Conservation (phyloP, 805 yeast genomes). For the Trichomonascus vanleenenianus region DNA sequence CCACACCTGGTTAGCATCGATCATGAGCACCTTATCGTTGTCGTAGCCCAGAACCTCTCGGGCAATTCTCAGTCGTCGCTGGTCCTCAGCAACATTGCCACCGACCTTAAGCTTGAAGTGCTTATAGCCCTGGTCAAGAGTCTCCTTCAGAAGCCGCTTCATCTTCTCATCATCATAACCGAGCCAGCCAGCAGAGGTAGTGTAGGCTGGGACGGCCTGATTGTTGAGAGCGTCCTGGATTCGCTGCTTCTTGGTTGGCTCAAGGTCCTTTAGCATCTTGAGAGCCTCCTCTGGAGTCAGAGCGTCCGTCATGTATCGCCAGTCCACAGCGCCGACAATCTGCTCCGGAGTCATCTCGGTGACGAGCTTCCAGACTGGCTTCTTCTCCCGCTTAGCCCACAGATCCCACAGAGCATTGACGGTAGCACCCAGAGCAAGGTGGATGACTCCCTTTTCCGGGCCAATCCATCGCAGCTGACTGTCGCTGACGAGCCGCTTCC, state of each 20-base stretch:
- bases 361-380: conserved; percentile 38
- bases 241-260: conserved; percentile 28
- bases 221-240: conserved; percentile 28
- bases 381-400: conserved; percentile 33
- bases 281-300: conserved; percentile 37
- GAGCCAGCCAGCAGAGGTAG: conserved; percentile 41
- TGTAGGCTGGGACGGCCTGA: conserved; percentile 37
- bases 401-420: conserved; percentile 39
- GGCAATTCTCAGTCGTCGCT: conserved; percentile 30
- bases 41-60: conserved; percentile 35
- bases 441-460: conserved; percentile 38
- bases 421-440: conserved; percentile 35
- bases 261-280: conserved; percentile 26
- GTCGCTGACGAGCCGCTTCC: conserved; percentile 35
- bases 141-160: conserved; percentile 28
- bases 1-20: conserved; percentile 33
- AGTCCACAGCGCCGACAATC: conserved; percentile 34
- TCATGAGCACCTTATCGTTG: conserved; percentile 29
- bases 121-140: conserved; percentile 33
- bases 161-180: conserved; percentile 37
- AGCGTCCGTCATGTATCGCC: conserved; percentile 36
- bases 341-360: conserved; percentile 37
- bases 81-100: conserved; percentile 32
- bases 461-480: conserved; percentile 39
- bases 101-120: conserved; percentile 38